Evolutionary conservation across 805 yeast genomes (phyloP), one percentile per base, ranked within the genome.

Genomic region (Phaffomyces thermotolerans): DNA sequence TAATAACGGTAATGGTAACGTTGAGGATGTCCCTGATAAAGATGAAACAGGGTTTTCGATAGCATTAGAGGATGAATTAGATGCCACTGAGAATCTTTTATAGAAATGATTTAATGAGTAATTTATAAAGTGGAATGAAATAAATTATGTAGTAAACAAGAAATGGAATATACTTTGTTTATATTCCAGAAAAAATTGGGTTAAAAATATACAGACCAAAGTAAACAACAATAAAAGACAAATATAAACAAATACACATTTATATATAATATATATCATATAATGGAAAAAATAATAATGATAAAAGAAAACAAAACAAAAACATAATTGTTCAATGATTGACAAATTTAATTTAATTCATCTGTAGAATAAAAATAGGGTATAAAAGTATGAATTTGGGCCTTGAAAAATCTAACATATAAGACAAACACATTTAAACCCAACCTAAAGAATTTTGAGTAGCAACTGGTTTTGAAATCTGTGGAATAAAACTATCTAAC

Each of bases 361-460:
- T 25, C 12, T 8, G 12, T 25, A 9, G 29, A 27, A 27, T 25
- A 25, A 9, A 20, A 25, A 25, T 12, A n/a, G 31, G 22, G 27
- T 25, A 33, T 32, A 15, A 27, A 8, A n/a, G 10, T 7, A 10
- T 38, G 22, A 17, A 8, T 14, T 31, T 14, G 23, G 13, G 8
- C 8, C 13, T 12, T 27, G 1, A 27, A 4, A 4, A n/a, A 20
- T 31, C 15, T 15, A 31, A 31, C 6, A 15, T 2, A 6, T 8
- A 7, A 20, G 20, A 18, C 6, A 31, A 31, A 9, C 12, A 31
- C 4, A 8, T n/a, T 58, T 54, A 68, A 39, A 53, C 63, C 90
- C 90, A 83, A 30, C 90, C 90, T 46, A 83, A 66, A 3, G 91
- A 81, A 58, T 80, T 83, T 48, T 78, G 77, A 4, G 83, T 73